Base-by-base conservation (phyloP, 2,329 filamentous ascomycete species). In the Colletotrichum endophyticum region DNA sequence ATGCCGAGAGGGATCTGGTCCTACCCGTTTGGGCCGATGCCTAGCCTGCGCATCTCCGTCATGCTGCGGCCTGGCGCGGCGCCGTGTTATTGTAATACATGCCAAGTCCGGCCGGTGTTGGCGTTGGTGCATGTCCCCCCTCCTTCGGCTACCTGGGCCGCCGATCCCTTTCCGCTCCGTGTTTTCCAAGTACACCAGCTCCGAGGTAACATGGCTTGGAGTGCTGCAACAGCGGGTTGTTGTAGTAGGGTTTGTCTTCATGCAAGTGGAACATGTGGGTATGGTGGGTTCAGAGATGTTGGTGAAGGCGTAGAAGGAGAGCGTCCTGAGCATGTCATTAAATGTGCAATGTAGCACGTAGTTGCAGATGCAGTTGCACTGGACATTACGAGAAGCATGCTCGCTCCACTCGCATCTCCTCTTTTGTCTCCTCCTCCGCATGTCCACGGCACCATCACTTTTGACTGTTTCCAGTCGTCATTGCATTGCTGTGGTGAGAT, bases 11-110 rank as follows among this genome's bases (percentile, higher is more conserved):
- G 44, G 34, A 22, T 8, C n/a, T 39, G 32, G 28, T 63, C 66
- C 59, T 64, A 44, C 13, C 61, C 68, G 34, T 15, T 59, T 62
- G 32, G 57, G 19, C 32, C 27, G 49, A 72, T 49, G 34, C 72
- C 34, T 44, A 72, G 72, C 61, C 39, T 74, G 72, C 61, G 64
- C 22, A 49, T 71, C 32, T 59, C 67, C 72, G 67, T 72, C 72
- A 71, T 74, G n/a, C 56, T 66, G 44, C 44, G 44, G 25, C 32
- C 44, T 66, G 59, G 67, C 61, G 72, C 61, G 44, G 68, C 68
- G 72, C 49, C 68, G 68, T 61, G 32, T 32, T 49, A 12, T 34
- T 71, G 59, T 61, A 53, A 30, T 61, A 36, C 34, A 34, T 34
- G 68, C 68, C 32, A 49, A 53, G 66, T n/a, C 57, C 67, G 44